A percentile compares a stretch with the other conserved stretches of the same genome.
Conservation (phyloP, 306 rosid species). For the Cucumis cinereus region DNA sequence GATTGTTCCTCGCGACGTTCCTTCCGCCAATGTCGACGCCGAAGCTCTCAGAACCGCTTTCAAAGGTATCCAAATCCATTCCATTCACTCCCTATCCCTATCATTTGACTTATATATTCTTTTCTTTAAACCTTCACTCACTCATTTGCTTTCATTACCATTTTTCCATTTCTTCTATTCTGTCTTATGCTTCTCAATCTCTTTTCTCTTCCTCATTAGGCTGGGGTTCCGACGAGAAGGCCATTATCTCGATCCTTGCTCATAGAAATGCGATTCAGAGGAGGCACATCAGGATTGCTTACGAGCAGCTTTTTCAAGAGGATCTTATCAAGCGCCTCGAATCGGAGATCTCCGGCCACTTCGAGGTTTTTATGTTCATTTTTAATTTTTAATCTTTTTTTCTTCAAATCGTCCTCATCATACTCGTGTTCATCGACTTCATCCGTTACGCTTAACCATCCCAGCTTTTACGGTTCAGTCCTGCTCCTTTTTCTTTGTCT, state of each 20-base stretch:
- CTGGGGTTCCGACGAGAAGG: slow-evolving; percentile 82
- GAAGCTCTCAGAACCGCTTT: slow-evolving; percentile 41
- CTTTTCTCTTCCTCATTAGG: slow-evolving; percentile 22
- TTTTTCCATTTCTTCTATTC: no score
- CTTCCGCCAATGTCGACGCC: slow-evolving; percentile 46
- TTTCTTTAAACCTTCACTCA: background rate
- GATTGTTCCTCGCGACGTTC: slow-evolving; percentile 17
- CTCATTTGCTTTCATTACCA: background rate
- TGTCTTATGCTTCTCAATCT: background rate
- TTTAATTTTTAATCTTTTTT: background rate
- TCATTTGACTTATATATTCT: no score
- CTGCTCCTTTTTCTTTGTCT: background rate
- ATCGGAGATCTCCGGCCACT: slow-evolving; percentile 61
- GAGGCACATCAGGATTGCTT: slow-evolving; percentile 51
- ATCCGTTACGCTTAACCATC: background rate
- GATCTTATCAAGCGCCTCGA: slow-evolving; percentile 84
- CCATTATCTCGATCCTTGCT: slow-evolving; percentile 16
- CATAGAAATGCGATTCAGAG: slow-evolving; percentile 53
- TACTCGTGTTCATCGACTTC: background rate
- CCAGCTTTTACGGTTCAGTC: background rate
- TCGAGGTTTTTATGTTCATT: slow-evolving; percentile 40
- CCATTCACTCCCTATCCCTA: background rate
- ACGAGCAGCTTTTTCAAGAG: slow-evolving; percentile 40
- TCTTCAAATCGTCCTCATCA: background rate
- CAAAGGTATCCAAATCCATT: slow-evolving; percentile 17